Conservation (phyloP, 768 basidiomycete species). For the Ramaria rubella region DNA sequence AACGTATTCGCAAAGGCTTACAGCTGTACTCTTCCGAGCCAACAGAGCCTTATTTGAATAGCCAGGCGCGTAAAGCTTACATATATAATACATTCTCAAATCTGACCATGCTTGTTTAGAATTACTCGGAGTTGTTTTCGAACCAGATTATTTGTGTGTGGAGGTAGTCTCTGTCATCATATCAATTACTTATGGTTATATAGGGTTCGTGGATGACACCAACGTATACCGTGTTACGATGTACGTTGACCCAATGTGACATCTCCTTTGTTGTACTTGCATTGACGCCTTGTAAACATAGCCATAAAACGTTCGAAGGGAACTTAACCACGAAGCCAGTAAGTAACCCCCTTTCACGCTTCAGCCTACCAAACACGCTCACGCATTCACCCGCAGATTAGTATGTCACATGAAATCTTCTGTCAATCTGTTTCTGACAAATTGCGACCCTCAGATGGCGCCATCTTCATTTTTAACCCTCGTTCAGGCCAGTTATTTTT, state of each 20-base stretch:
- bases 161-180: not conserved
- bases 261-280: too few relatives aligned
- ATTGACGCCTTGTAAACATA: too few relatives aligned
- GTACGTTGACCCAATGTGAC: too few relatives aligned
- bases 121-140: conserved; percentile 93
- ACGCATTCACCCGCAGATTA: conserved; percentile 12
- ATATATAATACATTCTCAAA: conserved; percentile 7
- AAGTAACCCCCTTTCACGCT: conserved; percentile 36
- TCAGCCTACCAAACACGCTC: not conserved
- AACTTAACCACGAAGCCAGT: conserved; percentile 99
- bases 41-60: conserved; percentile 98
- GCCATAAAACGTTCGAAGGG: conserved; percentile 99
- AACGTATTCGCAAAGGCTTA: conserved; percentile 97
- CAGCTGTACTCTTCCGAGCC: conserved; percentile 99
- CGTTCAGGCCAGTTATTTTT: conserved; percentile 96
- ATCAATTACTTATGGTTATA: not conserved
- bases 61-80: conserved; percentile 47
- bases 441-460: conserved; percentile 53
- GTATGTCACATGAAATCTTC: conserved; percentile 6
- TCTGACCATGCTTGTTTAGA: conserved; percentile 31
- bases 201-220: conserved; percentile 98
- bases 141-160: conserved; percentile 93
- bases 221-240: conserved; percentile 99
- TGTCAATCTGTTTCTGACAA: not conserved
- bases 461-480: conserved; percentile 99